Base-by-base conservation (phyloP, 441 rosid genomes). In the Jatropha multifida region DNA sequence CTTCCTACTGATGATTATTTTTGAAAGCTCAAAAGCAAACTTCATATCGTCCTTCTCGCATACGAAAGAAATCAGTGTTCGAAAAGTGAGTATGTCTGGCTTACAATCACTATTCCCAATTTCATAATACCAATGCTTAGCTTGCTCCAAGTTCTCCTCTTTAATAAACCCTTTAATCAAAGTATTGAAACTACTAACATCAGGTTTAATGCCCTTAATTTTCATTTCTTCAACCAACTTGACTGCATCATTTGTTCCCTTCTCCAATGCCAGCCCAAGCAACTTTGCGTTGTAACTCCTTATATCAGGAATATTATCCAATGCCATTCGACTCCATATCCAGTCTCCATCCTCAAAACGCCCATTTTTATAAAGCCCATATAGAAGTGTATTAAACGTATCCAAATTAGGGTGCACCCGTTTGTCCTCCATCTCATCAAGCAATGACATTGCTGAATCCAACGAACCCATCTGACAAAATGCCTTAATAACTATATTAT, bases 401-500 rank as follows among this genome's bases (percentile, higher is more conserved):
- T 86, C 64, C 74, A 78, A 56, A 85, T 88, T 78, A 3, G 94
- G 92, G 42, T 71, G 66, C 27, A 86, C 10, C 60, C 88, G 89
- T 63, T 82, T 79, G 78, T 69, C 80, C 81, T 80, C 86, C 86
- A 92, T 88, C 81, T 84, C 89, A 71, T 80, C 82, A 48, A 87
- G 51, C 79, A 86, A 72, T 0, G 71, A 71, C 68, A 70, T 64
- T 5, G 89, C 94, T 23, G 82, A 79, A n/a, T 80, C 81, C 51
- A 86, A 78, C 7, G 83, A 80, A 46, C 87, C 90, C 81, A 74
- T 89, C 46, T 85, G 82, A 76, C 89, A 88, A 42, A 82, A 84
- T 4, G 88, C 96, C 79, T 88, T 92, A 26, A 90, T 79, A 56
- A 83, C 77, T 7, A 79, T 86, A 68, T 92, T 89, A 82, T 88